Conservation (phyloP, 2,329 filamentous ascomycete species). For the Triangularia verruculosa region DNA sequence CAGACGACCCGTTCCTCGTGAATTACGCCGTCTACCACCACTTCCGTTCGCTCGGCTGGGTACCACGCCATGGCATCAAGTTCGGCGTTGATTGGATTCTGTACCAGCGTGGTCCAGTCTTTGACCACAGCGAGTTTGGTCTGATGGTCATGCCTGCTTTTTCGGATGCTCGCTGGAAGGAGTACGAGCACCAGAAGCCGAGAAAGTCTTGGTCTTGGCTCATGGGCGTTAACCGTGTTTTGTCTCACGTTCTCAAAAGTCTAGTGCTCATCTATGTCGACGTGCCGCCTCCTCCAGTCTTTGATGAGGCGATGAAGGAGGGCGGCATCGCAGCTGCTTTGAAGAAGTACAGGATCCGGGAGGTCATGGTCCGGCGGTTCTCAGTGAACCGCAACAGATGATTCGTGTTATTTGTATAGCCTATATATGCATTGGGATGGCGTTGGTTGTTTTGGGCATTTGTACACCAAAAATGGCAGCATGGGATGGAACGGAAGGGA, state of each 20-base stretch:
- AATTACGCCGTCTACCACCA: constrained; percentile 93
- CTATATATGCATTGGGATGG: constrained; percentile 10
- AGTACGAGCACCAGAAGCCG: constrained; percentile 48
- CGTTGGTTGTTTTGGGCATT: background rate
- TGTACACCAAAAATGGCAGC: background rate
- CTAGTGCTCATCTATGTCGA: constrained; percentile 89
- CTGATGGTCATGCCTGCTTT: constrained; percentile 83
- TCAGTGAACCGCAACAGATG: constrained; percentile 33
- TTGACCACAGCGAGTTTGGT: constrained; percentile 92
- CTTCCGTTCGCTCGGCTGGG: constrained; percentile 93
- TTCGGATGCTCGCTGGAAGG: constrained; percentile 68
- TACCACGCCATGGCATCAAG: constrained; percentile 87
- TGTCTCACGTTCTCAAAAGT: constrained; percentile 87
- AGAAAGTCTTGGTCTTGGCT: constrained; percentile 73
- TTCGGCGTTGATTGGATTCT: constrained; percentile 95
- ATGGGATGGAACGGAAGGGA: constrained; percentile 5
- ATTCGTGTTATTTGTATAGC: constrained; percentile 3
- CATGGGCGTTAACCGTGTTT: constrained; percentile 84
- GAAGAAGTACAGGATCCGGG: constrained; percentile 31
- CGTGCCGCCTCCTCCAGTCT: constrained; percentile 64
- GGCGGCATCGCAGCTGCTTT: constrained; percentile 29
- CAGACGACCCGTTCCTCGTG: constrained; percentile 81
- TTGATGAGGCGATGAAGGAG: constrained; percentile 25
- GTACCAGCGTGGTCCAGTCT: constrained; percentile 88
- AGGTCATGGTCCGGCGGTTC: constrained; percentile 33